These are phyloP conservation scores for Mycena citricolor DNA, from an alignment of 1,284 basidiomycete genomes.

Conservation along the genomic window DNA sequence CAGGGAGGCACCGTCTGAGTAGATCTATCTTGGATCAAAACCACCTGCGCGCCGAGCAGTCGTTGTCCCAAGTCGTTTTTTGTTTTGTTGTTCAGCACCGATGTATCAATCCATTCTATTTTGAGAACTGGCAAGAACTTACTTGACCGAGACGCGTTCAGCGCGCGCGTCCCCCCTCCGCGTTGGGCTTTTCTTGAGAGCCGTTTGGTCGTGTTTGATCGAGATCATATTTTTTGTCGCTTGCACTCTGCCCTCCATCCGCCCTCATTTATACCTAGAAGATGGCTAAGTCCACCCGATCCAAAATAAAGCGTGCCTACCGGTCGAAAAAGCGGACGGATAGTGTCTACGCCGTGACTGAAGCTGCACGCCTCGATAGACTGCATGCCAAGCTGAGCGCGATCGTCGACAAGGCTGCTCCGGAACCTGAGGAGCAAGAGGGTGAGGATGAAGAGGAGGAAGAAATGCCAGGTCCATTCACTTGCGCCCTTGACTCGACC, in stretches of 20 bases:
- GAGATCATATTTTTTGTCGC: too few relatives aligned
- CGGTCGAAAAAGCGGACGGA: constrained; percentile 84
- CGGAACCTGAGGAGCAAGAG: constrained; percentile 35
- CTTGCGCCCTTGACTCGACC: constrained; percentile 32
- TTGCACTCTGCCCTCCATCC: too few relatives aligned
- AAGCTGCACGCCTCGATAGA: constrained; percentile 81
- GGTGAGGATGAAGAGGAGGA: constrained; percentile 34
- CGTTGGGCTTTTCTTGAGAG: too few relatives aligned
- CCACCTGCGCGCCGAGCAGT: too few relatives aligned
- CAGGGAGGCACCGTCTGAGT: constrained; percentile 67
- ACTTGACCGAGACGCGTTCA: too few relatives aligned
- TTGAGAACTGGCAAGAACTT: too few relatives aligned
- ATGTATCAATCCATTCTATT: too few relatives aligned
- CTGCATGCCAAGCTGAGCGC: constrained; percentile 70
- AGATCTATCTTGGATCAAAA: too few relatives aligned
- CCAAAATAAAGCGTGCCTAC: constrained; percentile 84
- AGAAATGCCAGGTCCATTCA: constrained; percentile 62
- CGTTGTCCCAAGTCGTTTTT: too few relatives aligned
- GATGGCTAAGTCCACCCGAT: constrained; percentile 94
- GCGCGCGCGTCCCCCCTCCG: too few relatives aligned
- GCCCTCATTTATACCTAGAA: not conserved
- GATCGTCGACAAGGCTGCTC: constrained; percentile 44
- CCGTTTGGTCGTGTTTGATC: too few relatives aligned
- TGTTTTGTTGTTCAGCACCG: too few relatives aligned
- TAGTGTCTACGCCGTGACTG: constrained; percentile 80